Evolutionary conservation across 1,139 yeast genomes (phyloP), one percentile per base, ranked within the genome.

Genomic region (Hyphopichia khmerensis): DNA sequence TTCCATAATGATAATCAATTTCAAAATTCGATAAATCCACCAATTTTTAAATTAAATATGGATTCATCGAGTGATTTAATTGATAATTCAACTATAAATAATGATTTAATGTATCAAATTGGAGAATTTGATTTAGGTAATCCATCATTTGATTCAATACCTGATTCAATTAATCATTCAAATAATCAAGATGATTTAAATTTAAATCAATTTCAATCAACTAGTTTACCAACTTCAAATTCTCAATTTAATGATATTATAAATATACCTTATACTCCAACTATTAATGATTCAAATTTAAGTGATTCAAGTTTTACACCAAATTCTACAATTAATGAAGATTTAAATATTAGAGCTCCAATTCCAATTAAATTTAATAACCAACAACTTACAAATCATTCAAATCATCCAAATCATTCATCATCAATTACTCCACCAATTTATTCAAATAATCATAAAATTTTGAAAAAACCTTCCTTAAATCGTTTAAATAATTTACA

Each of bases 121-220:
- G 50, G 53, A 19, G 69, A 64, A 33, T 59, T 59, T 39, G 67
- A 64, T 23, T 47, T 62, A 36, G 58, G 56, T 3, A 62, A 57
- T 42, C 64, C 59, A 8, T 59, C 65, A 2, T 52, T 64, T 24
- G 69, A 65, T 29, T 57, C 63, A 4, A 57, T 64, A 33, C 65
- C 65, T 7, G 66, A 64, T 40, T 50, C 46, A 23, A 42, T 41
- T 27, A 43, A 42, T 35, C 24, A 21, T 6, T 21, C 29, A 26
- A 26, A 7, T 7, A 26, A 26, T 26, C 5, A 21, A 6, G 24
- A 21, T 21, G 24, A 21, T 21, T 21, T 8, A 21, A 21, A 6
- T 21, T 21, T 21, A 21, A 21, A 21, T 21, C 24, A 21, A 21
- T 26, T 26, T 30, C 33, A 26, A 26, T 26, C 29, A 9, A 9